These are phyloP conservation scores for Corchorus olitorius DNA, from an alignment of 345 rosid species.

Conservation along the genomic window DNA sequence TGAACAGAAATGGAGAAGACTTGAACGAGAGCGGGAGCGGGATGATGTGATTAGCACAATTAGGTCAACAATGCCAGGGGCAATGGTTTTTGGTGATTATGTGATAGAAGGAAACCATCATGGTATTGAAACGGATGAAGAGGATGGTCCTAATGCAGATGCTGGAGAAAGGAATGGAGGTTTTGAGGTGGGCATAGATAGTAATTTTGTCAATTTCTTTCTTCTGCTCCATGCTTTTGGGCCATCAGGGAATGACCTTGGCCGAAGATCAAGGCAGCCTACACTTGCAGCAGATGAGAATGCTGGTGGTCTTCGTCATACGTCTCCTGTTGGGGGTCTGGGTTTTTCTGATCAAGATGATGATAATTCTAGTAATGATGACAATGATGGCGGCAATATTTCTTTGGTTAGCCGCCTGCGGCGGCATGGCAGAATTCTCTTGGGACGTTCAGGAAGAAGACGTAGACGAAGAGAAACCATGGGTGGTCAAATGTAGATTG, in stretches of 20 bases:
- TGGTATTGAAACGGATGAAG: conserved; percentile 54
- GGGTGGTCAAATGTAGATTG: conserved; percentile 26
- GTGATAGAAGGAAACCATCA: conserved; percentile 67
- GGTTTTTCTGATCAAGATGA: conserved; percentile 50
- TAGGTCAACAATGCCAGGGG: conserved; percentile 85
- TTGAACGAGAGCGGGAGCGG: conserved; percentile 71
- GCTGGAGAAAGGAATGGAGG: conserved; percentile 39
- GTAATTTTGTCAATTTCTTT: conserved; percentile 64
- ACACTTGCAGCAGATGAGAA: conserved; percentile 38
- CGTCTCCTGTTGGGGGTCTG: conserved; percentile 34
- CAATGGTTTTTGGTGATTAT: conserved; percentile 84
- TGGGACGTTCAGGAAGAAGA: conserved; percentile 76
- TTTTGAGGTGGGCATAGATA: conserved; percentile 55
- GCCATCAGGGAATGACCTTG: conserved; percentile 53
- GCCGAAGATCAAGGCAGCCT: conserved; percentile 46
- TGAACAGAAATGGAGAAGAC: conserved; percentile 86
- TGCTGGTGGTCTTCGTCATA: conserved; percentile 28
- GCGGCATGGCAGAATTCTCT: conserved; percentile 59
- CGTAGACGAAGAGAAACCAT: conserved; percentile 65
- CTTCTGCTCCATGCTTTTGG: conserved; percentile 80
- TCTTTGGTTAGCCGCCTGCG: conserved; percentile 71
- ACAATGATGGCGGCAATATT: conserved; percentile 35
- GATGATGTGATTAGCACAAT: conserved; percentile 81
- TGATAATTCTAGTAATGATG: conserved; percentile 33
- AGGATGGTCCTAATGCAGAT: conserved; percentile 39